phyloP scores from a whole-genome alignment of 768 basidiomycete species.

The Psilocybe cyanescens region DNA sequence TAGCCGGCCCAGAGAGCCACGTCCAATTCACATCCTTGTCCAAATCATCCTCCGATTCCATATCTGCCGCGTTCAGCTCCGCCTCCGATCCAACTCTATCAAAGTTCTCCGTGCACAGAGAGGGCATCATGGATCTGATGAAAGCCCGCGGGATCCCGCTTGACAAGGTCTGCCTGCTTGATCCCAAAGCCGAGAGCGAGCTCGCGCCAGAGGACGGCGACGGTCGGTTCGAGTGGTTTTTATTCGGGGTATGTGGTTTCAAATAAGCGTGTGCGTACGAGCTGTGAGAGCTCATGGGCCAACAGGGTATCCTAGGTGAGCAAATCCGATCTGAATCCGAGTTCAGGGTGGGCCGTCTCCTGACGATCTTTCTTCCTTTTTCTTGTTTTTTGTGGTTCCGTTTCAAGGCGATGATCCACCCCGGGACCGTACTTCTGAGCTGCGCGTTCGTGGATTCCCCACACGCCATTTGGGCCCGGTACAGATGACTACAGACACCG shows the following conservation, averaged over 20 bases:
- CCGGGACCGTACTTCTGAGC: conserved; percentile 87
- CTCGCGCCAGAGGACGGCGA: conserved; percentile 80
- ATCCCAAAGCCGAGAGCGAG: conserved; percentile 78
- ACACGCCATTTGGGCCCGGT: conserved; percentile 81
- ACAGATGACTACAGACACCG: conserved; percentile 99
- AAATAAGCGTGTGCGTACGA: background rate
- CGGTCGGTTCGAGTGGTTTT: conserved; percentile 80
- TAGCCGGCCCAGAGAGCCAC: conserved; percentile 66
- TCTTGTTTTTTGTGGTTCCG: background rate
- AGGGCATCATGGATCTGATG: conserved; percentile 66
- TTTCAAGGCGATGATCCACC: conserved; percentile 91
- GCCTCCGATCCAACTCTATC: conserved; percentile 28
- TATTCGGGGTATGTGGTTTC: conserved; percentile 74
- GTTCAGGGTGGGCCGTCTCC: too few relatives aligned
- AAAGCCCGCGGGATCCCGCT: conserved; percentile 41
- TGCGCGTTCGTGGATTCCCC: conserved; percentile 87
- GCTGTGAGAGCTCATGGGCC: background rate
- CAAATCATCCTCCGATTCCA: conserved; percentile 59
- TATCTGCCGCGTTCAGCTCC: conserved; percentile 39
- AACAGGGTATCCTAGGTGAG: conserved; percentile 40
- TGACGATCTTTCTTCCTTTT: too few relatives aligned
- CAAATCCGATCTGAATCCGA: background rate
- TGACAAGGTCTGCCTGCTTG: conserved; percentile 86
- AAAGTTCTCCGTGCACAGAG: conserved; percentile 48
- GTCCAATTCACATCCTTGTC: conserved; percentile 92